These are phyloP conservation scores for Rhamnella rubrinervis DNA, from an alignment of 331 rosid species.

Conservation along the genomic window DNA sequence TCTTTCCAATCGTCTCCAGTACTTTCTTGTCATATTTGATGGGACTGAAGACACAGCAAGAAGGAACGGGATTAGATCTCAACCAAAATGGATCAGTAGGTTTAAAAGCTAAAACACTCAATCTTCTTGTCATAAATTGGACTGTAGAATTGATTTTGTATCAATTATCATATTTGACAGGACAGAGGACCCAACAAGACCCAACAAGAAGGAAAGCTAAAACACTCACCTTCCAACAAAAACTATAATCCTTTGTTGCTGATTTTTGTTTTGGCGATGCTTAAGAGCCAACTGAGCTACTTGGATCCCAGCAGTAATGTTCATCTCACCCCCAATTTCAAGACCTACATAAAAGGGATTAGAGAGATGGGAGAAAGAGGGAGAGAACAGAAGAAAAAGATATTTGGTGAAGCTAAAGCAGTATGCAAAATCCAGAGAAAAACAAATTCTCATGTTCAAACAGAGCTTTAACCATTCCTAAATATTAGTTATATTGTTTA, in stretches of 20 bases:
- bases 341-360: constrained; percentile 41
- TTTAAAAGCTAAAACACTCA: not conserved
- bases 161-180: too few species aligned
- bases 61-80: not conserved
- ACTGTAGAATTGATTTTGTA: too few species aligned
- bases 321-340: constrained; percentile 93
- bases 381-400: not conserved
- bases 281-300: constrained; percentile 95
- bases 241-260: constrained; percentile 91
- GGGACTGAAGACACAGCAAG: constrained; percentile 41
- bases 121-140: too few species aligned
- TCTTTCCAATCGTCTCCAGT: constrained; percentile 83
- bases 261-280: constrained; percentile 95
- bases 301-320: constrained; percentile 86
- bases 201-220: not conserved
- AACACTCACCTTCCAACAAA: constrained; percentile 82
- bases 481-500: too few species aligned
- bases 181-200: too few species aligned
- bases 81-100: not conserved
- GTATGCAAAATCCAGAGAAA: too few species aligned
- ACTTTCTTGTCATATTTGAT: constrained; percentile 76
- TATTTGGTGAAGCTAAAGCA: too few species aligned
- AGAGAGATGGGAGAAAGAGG: not conserved
- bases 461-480: too few species aligned
- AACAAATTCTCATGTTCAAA: too few species aligned